These are phyloP conservation scores for Fusarium sp. DNA, from an alignment of 2,329 filamentous ascomycete genomes.

Conservation along the genomic window DNA sequence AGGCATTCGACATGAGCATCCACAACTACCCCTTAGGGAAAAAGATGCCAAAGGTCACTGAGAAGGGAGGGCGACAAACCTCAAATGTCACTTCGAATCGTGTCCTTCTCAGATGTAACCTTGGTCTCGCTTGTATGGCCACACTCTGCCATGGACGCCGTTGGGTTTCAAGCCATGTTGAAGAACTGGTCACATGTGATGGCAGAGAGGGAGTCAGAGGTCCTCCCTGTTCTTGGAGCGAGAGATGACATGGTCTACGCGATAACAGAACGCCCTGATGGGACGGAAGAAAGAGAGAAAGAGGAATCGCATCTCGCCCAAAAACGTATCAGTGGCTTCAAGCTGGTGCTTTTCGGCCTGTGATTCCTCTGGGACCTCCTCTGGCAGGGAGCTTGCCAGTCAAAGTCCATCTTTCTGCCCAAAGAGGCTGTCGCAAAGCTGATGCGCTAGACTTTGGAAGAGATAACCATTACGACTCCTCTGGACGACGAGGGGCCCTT, in stretches of 20 bases:
- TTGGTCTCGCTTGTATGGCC: slow-evolving; percentile 56
- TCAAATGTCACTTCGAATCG: slow-evolving; percentile 57
- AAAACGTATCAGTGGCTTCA: slow-evolving; percentile 41
- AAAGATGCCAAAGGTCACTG: slow-evolving; percentile 45
- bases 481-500: slow-evolving; percentile 44
- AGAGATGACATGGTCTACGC: slow-evolving; percentile 47
- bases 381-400: slow-evolving; percentile 46
- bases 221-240: slow-evolving; percentile 49
- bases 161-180: slow-evolving; percentile 54
- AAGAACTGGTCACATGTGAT: slow-evolving; percentile 57
- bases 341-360: slow-evolving; percentile 46
- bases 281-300: background rate
- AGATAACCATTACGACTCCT: slow-evolving; percentile 15
- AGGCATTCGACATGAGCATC: slow-evolving; percentile 49
- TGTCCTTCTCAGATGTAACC: slow-evolving; percentile 59
- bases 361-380: slow-evolving; percentile 48
- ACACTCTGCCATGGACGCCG: slow-evolving; percentile 58
- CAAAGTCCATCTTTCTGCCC: slow-evolving; percentile 52
- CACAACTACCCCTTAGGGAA: slow-evolving; percentile 52
- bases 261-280: too few relatives aligned
- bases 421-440: slow-evolving; percentile 43
- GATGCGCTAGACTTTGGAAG: slow-evolving; percentile 44
- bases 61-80: slow-evolving; percentile 50
- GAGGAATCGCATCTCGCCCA: slow-evolving; percentile 19
- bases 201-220: slow-evolving; percentile 52